A percentile compares a stretch with the other conserved stretches of the same genome.
These are phyloP conservation scores for Colletotrichum navitas DNA, from an alignment of 2,329 filamentous ascomycete genomes.

Conservation along the genomic window DNA sequence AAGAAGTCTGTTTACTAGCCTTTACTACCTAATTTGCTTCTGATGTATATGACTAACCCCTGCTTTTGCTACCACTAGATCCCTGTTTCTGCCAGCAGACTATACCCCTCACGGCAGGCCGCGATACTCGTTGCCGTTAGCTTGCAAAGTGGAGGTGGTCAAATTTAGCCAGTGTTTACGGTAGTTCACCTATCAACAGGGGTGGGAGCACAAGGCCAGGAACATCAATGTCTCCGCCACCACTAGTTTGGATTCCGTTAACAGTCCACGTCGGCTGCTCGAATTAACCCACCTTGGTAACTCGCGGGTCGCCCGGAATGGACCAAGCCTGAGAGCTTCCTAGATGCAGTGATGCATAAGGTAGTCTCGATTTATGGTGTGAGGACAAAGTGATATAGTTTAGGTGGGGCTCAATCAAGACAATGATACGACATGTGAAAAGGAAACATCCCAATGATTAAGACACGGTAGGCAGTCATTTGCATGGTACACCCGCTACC, in stretches of 20 bases:
- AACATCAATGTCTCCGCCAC: not conserved
- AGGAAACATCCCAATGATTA: conserved; percentile 11
- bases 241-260: not conserved
- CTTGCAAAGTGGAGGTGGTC: too few relatives aligned
- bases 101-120: too few relatives aligned
- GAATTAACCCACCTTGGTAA: not conserved
- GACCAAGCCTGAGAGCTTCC: conserved; percentile 24
- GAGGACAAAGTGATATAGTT: not conserved
- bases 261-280: not conserved
- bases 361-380: conserved; percentile 1
- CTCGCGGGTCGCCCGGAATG: conserved; percentile 7
- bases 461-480: conserved; percentile 8
- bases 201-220: not conserved
- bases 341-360: conserved; percentile 4
- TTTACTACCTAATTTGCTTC: too few relatives aligned
- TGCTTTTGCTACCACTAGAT: too few relatives aligned
- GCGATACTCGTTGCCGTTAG: too few relatives aligned
- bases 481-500: not conserved
- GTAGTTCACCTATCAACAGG: not conserved
- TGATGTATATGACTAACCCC: too few relatives aligned
- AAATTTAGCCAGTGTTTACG: too few relatives aligned
- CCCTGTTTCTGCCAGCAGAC: too few relatives aligned
- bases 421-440: not conserved
- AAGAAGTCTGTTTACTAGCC: too few relatives aligned
- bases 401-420: not conserved